Evolutionary conservation across 176 grass and related monocot genomes (phyloP), one percentile per base, ranked within the genome.

Genomic region (Triticum turgidum): DNA sequence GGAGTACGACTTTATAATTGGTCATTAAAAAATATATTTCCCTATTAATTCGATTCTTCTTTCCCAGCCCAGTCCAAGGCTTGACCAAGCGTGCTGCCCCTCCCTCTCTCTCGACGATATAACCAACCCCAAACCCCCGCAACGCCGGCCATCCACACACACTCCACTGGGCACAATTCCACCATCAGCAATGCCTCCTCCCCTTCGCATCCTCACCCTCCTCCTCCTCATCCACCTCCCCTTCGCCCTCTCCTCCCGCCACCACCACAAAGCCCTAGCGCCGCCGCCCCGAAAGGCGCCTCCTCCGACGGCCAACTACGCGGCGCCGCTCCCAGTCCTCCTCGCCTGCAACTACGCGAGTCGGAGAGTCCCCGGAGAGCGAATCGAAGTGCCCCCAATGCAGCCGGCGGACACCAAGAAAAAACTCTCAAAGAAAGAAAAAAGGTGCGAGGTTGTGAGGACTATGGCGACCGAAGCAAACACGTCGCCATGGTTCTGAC

Each of bases 341-440:
- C 92, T 82, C n/a, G 94, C 92, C 62, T 98, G 92, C 85, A 86
- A 91, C 67, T 27, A 27, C 27, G 27, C 12, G 12, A 49, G 45
- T 49, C 1, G 12, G 45, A 49, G 45, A 49, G 11, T 14, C 12
- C 4, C 45, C 14, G 1, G 12, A 49, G 45, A 49, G 45, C 12
- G 12, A 49, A 49, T 49, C 45, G 1, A 49, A 49, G 45, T 49
- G 12, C 11, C 45, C 12, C 12, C 12, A 14, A 13, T 5, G 45
- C 11, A 13, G 12, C 4, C 45, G 11, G 1, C 45, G 1, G 45
- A 14, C 45, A 49, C 12, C 45, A 49, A 49, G 45, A 47, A 14
- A 49, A 49, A 49, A 49, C 4, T 49, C 12, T 12, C 45, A 13
- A 14, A 49, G 11, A 49, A 49, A 49, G 12, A 49, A 49, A 49